phyloP scores from a whole-genome alignment of 1,284 basidiomycete species.

The Tylopilus sp. region DNA sequence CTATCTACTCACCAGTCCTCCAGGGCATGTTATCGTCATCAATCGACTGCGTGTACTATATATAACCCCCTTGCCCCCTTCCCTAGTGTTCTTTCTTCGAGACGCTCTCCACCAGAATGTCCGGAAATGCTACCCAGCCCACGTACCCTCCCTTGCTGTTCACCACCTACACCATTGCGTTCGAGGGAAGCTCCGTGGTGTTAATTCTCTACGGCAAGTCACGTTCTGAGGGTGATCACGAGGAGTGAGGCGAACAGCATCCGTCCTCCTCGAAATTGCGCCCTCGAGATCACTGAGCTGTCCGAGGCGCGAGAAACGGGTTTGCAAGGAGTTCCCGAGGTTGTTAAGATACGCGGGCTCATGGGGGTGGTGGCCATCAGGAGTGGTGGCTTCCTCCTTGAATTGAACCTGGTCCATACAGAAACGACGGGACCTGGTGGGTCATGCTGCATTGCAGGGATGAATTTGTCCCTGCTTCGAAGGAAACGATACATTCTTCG shows the following conservation, averaged over 20 bases:
- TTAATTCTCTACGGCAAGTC: conserved; percentile 19
- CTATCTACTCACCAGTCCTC: neutral
- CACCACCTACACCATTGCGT: conserved; percentile 16
- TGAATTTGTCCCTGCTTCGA: conserved; percentile 18
- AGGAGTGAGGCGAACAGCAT: too few relatives aligned
- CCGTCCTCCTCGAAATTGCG: too few relatives aligned
- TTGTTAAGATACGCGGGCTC: too few relatives aligned
- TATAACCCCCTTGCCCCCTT: neutral
- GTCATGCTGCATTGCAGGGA: conserved; percentile 8
- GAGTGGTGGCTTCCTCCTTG: too few relatives aligned
- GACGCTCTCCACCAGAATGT: conserved; percentile 12
- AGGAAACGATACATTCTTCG: conserved; percentile 21
- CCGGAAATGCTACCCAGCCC: conserved; percentile 2
- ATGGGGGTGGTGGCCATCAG: too few relatives aligned
- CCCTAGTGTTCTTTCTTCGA: neutral
- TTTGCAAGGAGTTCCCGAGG: too few relatives aligned
- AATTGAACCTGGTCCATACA: too few relatives aligned
- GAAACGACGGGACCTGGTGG: too few relatives aligned
- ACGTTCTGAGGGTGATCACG: too few relatives aligned
- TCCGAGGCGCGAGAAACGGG: too few relatives aligned
- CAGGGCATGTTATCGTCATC: conserved; percentile 2
- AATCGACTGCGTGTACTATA: neutral
- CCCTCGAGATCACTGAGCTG: too few relatives aligned
- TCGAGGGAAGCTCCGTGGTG: conserved; percentile 19
- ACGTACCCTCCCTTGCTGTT: conserved; percentile 11